These are phyloP conservation scores for Metschnikowia kunwiensis DNA, from an alignment of 805 yeast species.

Conservation along the genomic window DNA sequence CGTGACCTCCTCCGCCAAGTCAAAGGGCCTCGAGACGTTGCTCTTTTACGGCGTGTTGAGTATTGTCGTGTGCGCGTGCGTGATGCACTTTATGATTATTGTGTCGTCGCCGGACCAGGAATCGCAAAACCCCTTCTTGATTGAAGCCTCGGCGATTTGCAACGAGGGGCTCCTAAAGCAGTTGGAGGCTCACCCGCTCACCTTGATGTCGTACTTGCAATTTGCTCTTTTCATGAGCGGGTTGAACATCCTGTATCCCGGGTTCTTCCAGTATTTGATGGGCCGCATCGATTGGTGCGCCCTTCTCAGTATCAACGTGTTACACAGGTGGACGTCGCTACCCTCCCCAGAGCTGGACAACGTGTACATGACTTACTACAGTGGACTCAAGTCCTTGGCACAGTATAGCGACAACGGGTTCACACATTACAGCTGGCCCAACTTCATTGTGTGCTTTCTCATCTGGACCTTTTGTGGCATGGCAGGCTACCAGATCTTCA, in stretches of 20 bases:
- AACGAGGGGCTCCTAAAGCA: slow-evolving; percentile 54
- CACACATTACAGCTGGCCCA: slow-evolving; percentile 38
- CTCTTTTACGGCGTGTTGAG: slow-evolving; percentile 38
- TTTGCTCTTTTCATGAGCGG: slow-evolving; percentile 57
- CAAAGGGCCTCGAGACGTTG: slow-evolving; percentile 28
- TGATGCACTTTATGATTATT: slow-evolving; percentile 39
- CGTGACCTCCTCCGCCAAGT: slow-evolving; percentile 45
- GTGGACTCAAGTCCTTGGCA: slow-evolving; percentile 41
- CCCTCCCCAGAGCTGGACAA: slow-evolving; percentile 24
- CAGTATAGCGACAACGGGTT: slow-evolving; percentile 26
- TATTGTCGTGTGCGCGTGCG: slow-evolving; percentile 40
- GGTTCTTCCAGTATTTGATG: slow-evolving; percentile 55
- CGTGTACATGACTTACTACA: slow-evolving; percentile 40
- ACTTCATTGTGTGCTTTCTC: slow-evolving; percentile 37
- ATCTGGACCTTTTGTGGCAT: slow-evolving; percentile 27
- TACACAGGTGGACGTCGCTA: slow-evolving; percentile 10
- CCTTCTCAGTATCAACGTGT: slow-evolving; percentile 36
- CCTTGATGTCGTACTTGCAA: slow-evolving; percentile 53
- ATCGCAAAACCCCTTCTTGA: slow-evolving; percentile 49
- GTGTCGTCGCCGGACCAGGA: slow-evolving; percentile 58
- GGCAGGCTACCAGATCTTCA: slow-evolving; percentile 21
- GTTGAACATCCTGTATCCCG: slow-evolving; percentile 56
- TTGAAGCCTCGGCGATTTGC: slow-evolving; percentile 56
- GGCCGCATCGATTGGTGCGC: slow-evolving; percentile 55
- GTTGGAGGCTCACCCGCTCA: slow-evolving; percentile 50